Evolutionary conservation across 2,329 filamentous ascomycete species (phyloP), one percentile per base, ranked within the genome.

Genomic region (Fusarium nanum): DNA sequence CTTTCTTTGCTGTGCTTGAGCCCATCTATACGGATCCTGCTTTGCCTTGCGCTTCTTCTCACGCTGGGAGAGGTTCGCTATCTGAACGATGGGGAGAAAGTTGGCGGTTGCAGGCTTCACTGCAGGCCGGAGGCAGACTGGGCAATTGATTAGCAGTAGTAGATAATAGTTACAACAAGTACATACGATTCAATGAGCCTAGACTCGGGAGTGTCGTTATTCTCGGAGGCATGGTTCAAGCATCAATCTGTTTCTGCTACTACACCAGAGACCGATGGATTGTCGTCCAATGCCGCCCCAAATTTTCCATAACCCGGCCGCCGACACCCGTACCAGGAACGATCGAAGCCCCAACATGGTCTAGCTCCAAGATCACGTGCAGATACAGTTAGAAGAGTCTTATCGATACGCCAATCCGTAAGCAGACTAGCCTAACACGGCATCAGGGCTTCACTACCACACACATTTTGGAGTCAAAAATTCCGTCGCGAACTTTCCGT

Each of bases 1-100:
- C 81, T 95, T 97, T 67, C 93, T 91, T 78, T 94, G 93, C 75
- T 92, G 88, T 32, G 93, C 90, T 80, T 97, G 93, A 5, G 91
- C 91, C 81, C 92, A 88, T 64, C 91, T 86, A 78, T 97, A 98
- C 1, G 94, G 94, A 75, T 98, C 93, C 77, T 89, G 88, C 78
- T 91, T 89, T 64, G 87, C 87, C 68, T 87, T 85, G 64, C 88
- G 86, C 78, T 89, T 89, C 81, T 88, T 88, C 71, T 92, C 87
- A 71, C 88, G 85, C 54, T 82, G 82, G 41, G 89, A 88, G 23
- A 90, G 78, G 72, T 88, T 88, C 52, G 92, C 91, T 67, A 88
- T 88, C 72, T 93, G 89, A 73, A 87, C 82, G 78, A 90, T 78
- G 74, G 89, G 85, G 75, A 91, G 82, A 75, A 84, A 83, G 74